Evolutionary conservation across 345 rosid genomes (phyloP).

Genomic region (Eucalyptus marginata): DNA sequence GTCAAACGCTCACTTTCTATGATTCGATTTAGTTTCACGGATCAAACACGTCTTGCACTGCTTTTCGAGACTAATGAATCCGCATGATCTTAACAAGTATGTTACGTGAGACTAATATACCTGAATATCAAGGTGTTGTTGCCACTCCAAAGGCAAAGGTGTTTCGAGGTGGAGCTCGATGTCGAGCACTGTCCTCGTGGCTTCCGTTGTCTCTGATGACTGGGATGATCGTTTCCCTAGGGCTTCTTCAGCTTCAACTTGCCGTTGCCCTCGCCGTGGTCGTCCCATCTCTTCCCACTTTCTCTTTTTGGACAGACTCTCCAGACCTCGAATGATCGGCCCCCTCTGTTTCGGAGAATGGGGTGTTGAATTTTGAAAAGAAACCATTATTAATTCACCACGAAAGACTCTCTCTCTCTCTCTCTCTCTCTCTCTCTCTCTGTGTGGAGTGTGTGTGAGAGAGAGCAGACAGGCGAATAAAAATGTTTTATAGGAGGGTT

Average conservation of each 20-base stretch:
- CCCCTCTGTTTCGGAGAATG: slow-evolving; percentile 14
- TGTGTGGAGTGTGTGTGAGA: not conserved
- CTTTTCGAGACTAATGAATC: not conserved
- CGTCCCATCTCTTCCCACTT: slow-evolving; percentile 5
- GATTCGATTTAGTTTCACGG: not conserved
- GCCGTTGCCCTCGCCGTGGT: not conserved
- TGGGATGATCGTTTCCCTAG: slow-evolving; percentile 6
- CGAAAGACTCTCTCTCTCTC: not conserved
- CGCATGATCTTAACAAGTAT: not conserved
- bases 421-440: not conserved
- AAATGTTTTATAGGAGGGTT: not conserved
- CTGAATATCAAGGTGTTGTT: slow-evolving; percentile 52
- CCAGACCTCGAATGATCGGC: slow-evolving; percentile 1
- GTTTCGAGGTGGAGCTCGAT: slow-evolving; percentile 37
- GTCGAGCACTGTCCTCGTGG: slow-evolving; percentile 10
- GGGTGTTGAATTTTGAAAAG: slow-evolving; percentile 15
- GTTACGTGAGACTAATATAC: slow-evolving; percentile 5
- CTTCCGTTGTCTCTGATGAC: not conserved
- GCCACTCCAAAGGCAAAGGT: slow-evolving; percentile 48
- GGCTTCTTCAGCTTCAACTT: slow-evolving; percentile 3
- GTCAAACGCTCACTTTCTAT: not conserved
- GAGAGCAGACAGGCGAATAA: not conserved
- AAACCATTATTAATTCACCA: slow-evolving; percentile 19
- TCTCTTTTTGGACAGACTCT: slow-evolving; percentile 37
- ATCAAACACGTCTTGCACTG: not conserved